Conservation (phyloP, 75 land plant species). For the Selaginella moellendorffii region DNA sequence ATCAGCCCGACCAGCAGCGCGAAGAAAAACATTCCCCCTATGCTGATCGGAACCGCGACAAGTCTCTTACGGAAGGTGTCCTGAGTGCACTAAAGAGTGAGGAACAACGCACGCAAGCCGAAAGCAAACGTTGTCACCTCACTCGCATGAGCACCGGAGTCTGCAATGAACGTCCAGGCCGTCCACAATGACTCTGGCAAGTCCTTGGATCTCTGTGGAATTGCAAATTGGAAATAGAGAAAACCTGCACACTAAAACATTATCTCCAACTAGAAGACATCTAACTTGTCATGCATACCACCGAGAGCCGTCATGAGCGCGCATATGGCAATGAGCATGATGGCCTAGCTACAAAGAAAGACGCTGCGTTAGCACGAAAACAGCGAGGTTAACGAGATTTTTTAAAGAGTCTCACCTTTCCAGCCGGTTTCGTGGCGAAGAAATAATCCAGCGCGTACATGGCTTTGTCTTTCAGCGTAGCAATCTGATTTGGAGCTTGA, state of each 20-base stretch:
- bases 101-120: too few species aligned
- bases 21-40: slow-evolving; percentile 18
- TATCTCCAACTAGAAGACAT: not conserved
- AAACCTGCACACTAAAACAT: slow-evolving; percentile 3
- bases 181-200: slow-evolving; percentile 13
- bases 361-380: not conserved
- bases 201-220: slow-evolving; percentile 2
- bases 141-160: slow-evolving; percentile 17
- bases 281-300: slow-evolving; percentile 5
- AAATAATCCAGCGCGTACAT: slow-evolving; percentile 18
- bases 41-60: slow-evolving; percentile 15
- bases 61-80: slow-evolving; percentile 4
- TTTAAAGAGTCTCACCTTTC: slow-evolving; percentile 7
- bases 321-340: slow-evolving; percentile 12
- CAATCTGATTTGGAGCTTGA: not conserved
- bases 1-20: slow-evolving; percentile 15
- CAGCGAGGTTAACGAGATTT: not conserved
- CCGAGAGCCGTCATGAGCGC: slow-evolving; percentile 14
- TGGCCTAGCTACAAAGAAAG: slow-evolving; percentile 5
- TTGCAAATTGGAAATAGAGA: slow-evolving; percentile 1
- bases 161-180: slow-evolving; percentile 18
- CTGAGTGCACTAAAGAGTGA: not conserved
- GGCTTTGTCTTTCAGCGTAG: slow-evolving; percentile 7
- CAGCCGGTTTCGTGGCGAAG: slow-evolving; percentile 19
- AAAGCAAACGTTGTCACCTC: too few species aligned